Conservation (phyloP, 306 rosid genomes). For the Vigna radiata region DNA sequence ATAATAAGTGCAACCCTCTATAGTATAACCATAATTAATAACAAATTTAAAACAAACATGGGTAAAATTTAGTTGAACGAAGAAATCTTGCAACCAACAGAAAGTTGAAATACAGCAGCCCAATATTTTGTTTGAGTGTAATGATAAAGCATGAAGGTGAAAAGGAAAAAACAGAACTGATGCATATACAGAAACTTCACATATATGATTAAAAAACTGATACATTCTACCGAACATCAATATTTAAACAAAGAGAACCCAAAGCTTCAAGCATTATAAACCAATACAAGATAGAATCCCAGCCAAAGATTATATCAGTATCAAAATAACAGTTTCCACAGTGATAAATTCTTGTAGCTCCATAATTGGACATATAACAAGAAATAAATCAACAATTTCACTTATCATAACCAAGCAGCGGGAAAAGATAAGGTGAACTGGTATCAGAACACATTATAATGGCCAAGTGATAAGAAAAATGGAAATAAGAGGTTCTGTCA, state of each 20-base stretch:
- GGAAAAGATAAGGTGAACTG: background rate
- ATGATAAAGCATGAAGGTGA: background rate
- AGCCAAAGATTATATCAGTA: background rate
- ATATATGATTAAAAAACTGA: constrained; percentile 6
- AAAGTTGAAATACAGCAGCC: background rate
- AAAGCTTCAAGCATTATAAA: constrained; percentile 16
- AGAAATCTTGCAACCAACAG: constrained; percentile 2
- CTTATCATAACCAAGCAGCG: constrained; percentile 13
- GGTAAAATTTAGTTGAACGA: background rate
- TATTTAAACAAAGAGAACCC: constrained; percentile 8
- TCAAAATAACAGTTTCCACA: background rate
- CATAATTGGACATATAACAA: constrained; percentile 6
- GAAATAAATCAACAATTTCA: constrained; percentile 10
- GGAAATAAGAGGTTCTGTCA: constrained; percentile 10
- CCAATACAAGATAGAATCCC: background rate
- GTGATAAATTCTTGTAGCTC: constrained; percentile 13
- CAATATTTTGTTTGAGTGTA: constrained; percentile 4
- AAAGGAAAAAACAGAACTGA: constrained; percentile 11
- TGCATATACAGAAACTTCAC: constrained; percentile 5
- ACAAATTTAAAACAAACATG: constrained; percentile 23
- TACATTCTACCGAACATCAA: background rate
- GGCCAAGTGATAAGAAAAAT: constrained; percentile 23
- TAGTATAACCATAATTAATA: constrained; percentile 12
- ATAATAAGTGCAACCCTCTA: constrained; percentile 7
- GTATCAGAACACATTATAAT: background rate